Conservation (phyloP, 2,329 filamentous ascomycete species). For the Leptographium wingfieldii region DNA sequence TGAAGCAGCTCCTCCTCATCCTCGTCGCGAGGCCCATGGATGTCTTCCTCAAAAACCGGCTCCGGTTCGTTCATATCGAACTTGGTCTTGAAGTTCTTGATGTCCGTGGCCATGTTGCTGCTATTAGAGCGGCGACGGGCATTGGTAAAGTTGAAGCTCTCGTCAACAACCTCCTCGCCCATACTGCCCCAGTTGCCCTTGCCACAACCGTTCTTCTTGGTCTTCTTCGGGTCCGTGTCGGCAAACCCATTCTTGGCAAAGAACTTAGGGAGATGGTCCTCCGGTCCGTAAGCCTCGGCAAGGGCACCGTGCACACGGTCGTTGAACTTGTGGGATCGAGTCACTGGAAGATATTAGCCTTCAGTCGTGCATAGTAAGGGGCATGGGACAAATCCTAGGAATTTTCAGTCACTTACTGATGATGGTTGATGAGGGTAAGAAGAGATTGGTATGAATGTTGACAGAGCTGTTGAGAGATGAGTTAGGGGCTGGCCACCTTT, state of each 20-base stretch:
- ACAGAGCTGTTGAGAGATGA: not conserved
- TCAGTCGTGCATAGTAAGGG: no score
- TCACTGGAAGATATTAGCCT: slow-evolving; percentile 49
- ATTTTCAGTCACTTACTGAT: not conserved
- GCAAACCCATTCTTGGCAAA: slow-evolving; percentile 79
- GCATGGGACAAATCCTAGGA: no score
- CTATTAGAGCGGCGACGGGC: slow-evolving; percentile 87
- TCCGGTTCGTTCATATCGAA: slow-evolving; percentile 85
- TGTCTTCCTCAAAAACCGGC: slow-evolving; percentile 78
- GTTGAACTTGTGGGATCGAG: slow-evolving; percentile 91
- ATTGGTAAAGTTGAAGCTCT: slow-evolving; percentile 72
- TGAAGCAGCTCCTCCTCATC: slow-evolving; percentile 41
- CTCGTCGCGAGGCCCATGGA: slow-evolving; percentile 55
- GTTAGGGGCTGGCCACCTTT: not conserved
- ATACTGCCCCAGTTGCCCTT: slow-evolving; percentile 86
- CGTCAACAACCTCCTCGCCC: slow-evolving; percentile 75
- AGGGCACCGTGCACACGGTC: slow-evolving; percentile 79
- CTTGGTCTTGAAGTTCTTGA: slow-evolving; percentile 86
- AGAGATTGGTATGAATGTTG: not conserved
- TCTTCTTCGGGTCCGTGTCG: slow-evolving; percentile 77
- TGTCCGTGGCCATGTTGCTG: slow-evolving; percentile 56
- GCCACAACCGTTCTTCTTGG: slow-evolving; percentile 91
- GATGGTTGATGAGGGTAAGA: not conserved
- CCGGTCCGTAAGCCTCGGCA: slow-evolving; percentile 50
- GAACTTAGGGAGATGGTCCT: slow-evolving; percentile 76